Conservation (phyloP, 495 filamentous ascomycete species). For the Delitschia confertaspora region DNA sequence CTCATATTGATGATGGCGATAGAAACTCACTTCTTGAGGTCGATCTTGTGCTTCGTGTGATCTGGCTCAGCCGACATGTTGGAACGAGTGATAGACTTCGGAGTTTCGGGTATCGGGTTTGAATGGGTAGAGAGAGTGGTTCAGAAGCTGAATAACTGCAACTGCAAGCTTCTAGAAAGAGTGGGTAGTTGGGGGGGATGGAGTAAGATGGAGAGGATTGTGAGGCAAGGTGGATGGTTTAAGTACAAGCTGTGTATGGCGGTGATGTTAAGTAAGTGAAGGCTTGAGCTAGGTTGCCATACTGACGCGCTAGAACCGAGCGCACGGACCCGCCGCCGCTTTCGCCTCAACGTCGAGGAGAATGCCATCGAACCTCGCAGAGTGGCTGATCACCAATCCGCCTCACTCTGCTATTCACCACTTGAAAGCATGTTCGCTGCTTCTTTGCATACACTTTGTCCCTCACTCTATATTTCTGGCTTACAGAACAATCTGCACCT, state of each 20-base stretch:
- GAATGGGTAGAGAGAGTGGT: background rate
- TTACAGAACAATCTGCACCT: too few relatives aligned
- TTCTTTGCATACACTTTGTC: background rate
- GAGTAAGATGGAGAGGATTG: slow-evolving; percentile 8
- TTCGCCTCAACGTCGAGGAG: slow-evolving; percentile 12
- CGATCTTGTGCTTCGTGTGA: slow-evolving; percentile 81
- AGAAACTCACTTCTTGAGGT: slow-evolving; percentile 62
- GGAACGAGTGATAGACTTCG: slow-evolving; percentile 2
- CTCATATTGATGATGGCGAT: slow-evolving; percentile 1
- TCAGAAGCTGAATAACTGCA: background rate
- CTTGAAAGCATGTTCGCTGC: background rate
- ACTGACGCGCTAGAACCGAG: slow-evolving; percentile 1
- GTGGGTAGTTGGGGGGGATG: slow-evolving; percentile 6
- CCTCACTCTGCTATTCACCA: too few relatives aligned
- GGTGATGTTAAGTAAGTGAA: slow-evolving; percentile 17
- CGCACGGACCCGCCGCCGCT: slow-evolving; percentile 6
- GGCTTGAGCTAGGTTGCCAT: slow-evolving; percentile 8
- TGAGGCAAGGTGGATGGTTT: slow-evolving; percentile 13
- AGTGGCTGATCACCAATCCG: slow-evolving; percentile 18
- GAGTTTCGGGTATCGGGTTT: background rate
- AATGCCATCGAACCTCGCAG: slow-evolving; percentile 4
- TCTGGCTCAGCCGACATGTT: slow-evolving; percentile 66
- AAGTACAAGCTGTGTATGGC: slow-evolving; percentile 9
- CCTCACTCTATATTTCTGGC: too few relatives aligned
- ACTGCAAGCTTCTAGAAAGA: background rate